Base-by-base conservation (phyloP, 177 flowering plant genomes). In the Tripterygium wilfordii region DNA sequence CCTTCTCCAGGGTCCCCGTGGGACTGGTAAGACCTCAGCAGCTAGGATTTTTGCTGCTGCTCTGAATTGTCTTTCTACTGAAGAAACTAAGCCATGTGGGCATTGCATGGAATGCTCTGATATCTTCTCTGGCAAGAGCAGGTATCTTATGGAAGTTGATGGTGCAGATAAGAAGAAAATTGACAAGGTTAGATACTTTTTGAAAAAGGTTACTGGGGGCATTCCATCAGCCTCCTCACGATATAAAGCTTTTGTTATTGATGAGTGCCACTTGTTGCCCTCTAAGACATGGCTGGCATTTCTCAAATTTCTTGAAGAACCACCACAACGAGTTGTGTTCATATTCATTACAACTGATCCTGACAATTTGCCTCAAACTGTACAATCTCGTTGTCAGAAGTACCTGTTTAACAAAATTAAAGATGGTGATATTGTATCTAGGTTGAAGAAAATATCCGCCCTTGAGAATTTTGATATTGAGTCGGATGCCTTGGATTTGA, bases 1-100 rank as follows among this genome's bases (percentile, higher is more conserved):
- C 72, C 85, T 92, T 47, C 86, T 92, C 57, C 96, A 92, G 53
- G 98, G 98, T 46, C 91, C 96, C 13, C 79, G 91, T 14, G 98
- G 98, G 14, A 82, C 90, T 23, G 98, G 98, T 29, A 92, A 92
- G 57, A 77, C 96, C 18, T 80, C 96, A 2, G 55, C 91, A 0
- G 98, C 96, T 4, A 76, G 80, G 64, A 75, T 92, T 32, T 92
- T 92, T 60, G 66, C 96, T 15, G 75, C 88, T 31, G 91, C 96
- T 39, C 62, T 92, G 68, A 92, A 86, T 65, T 92, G 98, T 63
- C 39, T 64, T 57, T 75, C 86, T 23, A 49, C 76, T n/a, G 78
- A 78, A 41, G 87, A 71, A 42, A 57, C 60, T 43, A 88, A 78
- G 57, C 98, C 98, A 20, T 92, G 98, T 58, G 96, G 96, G 5